Percentiles rank a stretch among this genome's conserved stretches.
Evolutionary conservation across 495 filamentous ascomycete genomes (phyloP).

Genomic region (Hypoxylon rickii): DNA sequence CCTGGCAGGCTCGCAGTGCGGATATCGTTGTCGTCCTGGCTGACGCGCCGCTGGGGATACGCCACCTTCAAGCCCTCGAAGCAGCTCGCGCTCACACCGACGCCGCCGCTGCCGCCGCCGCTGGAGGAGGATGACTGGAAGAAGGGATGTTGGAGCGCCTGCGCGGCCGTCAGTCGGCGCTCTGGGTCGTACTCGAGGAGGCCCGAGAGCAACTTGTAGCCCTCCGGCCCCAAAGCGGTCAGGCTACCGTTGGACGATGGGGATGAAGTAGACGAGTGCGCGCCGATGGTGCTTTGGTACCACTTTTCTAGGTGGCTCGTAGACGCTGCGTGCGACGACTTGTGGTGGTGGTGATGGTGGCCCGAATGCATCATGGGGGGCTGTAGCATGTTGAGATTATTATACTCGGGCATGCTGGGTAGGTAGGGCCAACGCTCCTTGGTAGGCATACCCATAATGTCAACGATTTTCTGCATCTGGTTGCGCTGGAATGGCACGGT

Average conservation of each 20-base stretch:
- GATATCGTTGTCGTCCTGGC: conserved; percentile 93
- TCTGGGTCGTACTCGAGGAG: conserved; percentile 93
- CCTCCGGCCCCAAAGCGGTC: conserved; percentile 68
- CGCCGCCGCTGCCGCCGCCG: conserved; percentile 36
- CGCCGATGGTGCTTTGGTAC: conserved; percentile 59
- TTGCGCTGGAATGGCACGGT: conserved; percentile 96
- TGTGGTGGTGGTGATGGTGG: conserved; percentile 48
- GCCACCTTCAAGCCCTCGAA: conserved; percentile 86
- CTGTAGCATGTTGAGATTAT: conserved; percentile 69
- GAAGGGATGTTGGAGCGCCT: conserved; percentile 87
- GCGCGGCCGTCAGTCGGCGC: conserved; percentile 80
- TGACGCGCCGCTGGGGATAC: conserved; percentile 89
- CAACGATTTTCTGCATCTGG: conserved; percentile 98
- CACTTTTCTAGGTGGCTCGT: conserved; percentile 58
- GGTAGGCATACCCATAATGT: conserved; percentile 87
- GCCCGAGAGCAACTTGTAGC: conserved; percentile 77
- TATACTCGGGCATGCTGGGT: conserved; percentile 78
- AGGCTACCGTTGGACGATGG: conserved; percentile 45
- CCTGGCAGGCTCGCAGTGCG: conserved; percentile 84
- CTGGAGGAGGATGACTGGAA: conserved; percentile 56
- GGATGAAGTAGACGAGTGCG: conserved; percentile 50
- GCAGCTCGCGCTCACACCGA: conserved; percentile 65
- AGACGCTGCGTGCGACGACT: conserved; percentile 48
- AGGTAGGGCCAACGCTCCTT: conserved; percentile 90
- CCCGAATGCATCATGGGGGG: conserved; percentile 50